Percentiles rank a stretch among this genome's conserved stretches.
These are phyloP conservation scores for Globisporangium sylvaticum DNA, from an alignment of 352 stramenopile genomes.

Conservation along the genomic window DNA sequence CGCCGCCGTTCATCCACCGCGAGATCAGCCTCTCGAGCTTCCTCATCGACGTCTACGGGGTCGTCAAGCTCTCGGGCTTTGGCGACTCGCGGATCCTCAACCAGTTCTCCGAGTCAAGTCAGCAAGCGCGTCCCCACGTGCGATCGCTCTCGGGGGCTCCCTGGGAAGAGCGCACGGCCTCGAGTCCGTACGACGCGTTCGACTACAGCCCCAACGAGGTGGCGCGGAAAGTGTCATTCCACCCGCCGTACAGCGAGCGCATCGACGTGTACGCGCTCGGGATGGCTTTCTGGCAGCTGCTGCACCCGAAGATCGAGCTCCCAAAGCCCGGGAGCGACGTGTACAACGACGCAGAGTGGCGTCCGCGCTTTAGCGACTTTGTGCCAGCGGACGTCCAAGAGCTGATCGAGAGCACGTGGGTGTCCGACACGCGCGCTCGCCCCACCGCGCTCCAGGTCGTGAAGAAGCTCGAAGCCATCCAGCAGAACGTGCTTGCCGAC, in stretches of 20 bases:
- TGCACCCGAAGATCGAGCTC: conserved; percentile 52
- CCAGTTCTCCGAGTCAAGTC: conserved; percentile 11
- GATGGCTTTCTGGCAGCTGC: conserved; percentile 74
- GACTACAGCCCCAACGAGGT: conserved; percentile 66
- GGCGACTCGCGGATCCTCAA: conserved; percentile 50
- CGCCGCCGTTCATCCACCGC: conserved; percentile 65
- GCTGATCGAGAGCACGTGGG: conserved; percentile 45
- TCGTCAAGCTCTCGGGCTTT: conserved; percentile 69
- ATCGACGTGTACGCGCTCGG: conserved; percentile 73
- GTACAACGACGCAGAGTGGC: conserved; percentile 46
- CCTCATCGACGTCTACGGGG: conserved; percentile 50
- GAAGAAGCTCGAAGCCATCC: conserved; percentile 36
- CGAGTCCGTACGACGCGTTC: conserved; percentile 36
- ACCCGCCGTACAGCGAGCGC: conserved; percentile 53
- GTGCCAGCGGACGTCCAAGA: conserved; percentile 31
- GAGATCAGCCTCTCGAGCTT: conserved; percentile 77
- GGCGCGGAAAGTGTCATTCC: conserved; percentile 36
- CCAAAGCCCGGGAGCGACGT: conserved; percentile 32
- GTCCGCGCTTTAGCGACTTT: conserved; percentile 28
- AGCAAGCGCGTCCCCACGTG: neutral
- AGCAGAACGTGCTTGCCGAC: conserved; percentile 22
- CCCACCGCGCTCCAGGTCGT: conserved; percentile 43
- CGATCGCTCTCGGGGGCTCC: neutral
- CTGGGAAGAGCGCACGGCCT: conserved; percentile 17
- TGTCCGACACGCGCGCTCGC: conserved; percentile 29